These are phyloP conservation scores for Saturnispora hagleri DNA, from an alignment of 805 yeast species.

Conservation along the genomic window DNA sequence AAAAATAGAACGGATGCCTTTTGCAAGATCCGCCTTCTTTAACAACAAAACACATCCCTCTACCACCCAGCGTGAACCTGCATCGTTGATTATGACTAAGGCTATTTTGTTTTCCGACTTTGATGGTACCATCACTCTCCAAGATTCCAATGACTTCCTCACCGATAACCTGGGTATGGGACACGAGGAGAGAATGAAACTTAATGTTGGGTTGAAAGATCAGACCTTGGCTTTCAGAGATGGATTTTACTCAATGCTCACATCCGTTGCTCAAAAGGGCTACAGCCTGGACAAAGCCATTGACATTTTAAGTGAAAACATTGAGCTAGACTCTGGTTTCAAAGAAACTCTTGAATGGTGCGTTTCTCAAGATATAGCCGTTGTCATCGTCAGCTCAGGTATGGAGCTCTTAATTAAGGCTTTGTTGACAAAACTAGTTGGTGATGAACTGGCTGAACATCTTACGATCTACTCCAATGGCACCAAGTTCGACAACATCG, in stretches of 20 bases:
- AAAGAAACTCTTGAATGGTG: constrained; percentile 76
- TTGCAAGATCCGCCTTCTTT: background rate
- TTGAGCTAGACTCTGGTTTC: constrained; percentile 87
- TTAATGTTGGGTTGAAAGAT: constrained; percentile 65
- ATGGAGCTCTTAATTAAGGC: constrained; percentile 89
- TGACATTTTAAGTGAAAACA: constrained; percentile 51
- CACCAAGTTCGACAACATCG: constrained; percentile 63
- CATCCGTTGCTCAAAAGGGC: constrained; percentile 50
- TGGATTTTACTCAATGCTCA: constrained; percentile 79
- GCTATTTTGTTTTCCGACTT: constrained; percentile 94
- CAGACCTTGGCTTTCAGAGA: constrained; percentile 67
- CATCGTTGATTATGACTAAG: constrained; percentile 13
- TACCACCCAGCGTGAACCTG: background rate
- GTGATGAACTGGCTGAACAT: constrained; percentile 59
- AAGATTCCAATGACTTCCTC: constrained; percentile 87
- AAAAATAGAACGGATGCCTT: background rate
- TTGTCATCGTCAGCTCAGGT: constrained; percentile 84
- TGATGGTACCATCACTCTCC: constrained; percentile 95
- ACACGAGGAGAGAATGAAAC: constrained; percentile 46
- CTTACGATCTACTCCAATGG: constrained; percentile 73
- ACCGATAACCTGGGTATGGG: constrained; percentile 92
- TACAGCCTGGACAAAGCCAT: constrained; percentile 64
- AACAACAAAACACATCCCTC: background rate
- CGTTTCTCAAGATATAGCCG: constrained; percentile 58
- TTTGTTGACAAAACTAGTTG: constrained; percentile 46